phyloP scores from a whole-genome alignment of 2,329 filamentous ascomycete species.

The Chaetomiaceae sp. region DNA sequence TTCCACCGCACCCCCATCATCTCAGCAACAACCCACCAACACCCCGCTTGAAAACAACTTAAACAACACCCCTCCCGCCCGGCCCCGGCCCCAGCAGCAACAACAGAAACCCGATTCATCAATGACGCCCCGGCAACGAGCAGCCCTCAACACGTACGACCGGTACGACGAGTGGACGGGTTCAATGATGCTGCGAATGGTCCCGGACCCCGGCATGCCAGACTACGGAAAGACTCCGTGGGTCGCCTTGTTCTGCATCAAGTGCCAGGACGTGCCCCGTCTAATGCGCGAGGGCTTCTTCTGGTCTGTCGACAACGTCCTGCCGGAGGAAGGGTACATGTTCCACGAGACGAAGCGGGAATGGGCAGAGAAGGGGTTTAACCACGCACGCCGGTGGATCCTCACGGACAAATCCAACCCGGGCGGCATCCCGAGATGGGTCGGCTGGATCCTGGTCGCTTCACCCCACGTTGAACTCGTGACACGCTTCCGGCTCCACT shows the following conservation, averaged over 20 bases:
- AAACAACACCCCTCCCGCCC: too few species aligned
- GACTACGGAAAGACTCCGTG: background rate
- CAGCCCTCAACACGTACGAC: too few species aligned
- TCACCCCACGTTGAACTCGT: background rate
- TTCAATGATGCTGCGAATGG: background rate
- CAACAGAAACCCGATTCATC: too few species aligned
- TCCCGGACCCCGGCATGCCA: background rate
- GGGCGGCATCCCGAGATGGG: background rate
- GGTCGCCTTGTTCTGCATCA: background rate
- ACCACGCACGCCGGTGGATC: background rate
- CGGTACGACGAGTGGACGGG: background rate
- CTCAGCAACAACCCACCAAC: too few species aligned
- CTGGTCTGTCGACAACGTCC: background rate
- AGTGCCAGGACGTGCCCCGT: background rate
- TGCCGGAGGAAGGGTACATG: background rate
- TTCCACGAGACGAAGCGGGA: background rate
- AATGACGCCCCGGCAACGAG: too few species aligned
- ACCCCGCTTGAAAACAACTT: too few species aligned
- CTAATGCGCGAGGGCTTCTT: too few species aligned
- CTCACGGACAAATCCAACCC: background rate
- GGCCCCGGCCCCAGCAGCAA: too few species aligned
- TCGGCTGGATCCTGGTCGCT: background rate
- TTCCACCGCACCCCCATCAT: too few species aligned
- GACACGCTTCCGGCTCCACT: background rate
- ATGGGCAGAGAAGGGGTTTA: background rate